Evolutionary conservation across 768 basidiomycete genomes (phyloP).

Genomic region (Tricholomella constricta): DNA sequence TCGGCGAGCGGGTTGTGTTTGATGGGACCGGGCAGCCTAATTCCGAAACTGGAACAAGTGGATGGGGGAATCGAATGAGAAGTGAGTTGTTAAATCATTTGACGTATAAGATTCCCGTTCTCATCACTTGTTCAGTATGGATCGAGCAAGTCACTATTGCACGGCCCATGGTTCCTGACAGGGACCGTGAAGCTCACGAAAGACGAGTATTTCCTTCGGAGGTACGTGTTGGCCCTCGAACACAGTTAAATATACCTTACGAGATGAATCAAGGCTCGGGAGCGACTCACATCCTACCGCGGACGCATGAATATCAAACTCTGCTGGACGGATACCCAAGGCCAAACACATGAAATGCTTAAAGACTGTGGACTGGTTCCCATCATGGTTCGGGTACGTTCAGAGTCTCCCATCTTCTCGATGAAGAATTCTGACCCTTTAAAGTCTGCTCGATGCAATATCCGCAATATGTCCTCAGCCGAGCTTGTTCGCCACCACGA

Average conservation of each 20-base stretch:
- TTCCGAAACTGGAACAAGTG: slow-evolving; percentile 51
- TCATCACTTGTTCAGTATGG: slow-evolving; percentile 63
- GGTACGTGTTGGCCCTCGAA: slow-evolving; percentile 42
- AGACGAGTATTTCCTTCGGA: slow-evolving; percentile 86
- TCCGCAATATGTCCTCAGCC: slow-evolving; percentile 81
- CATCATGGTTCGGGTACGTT: slow-evolving; percentile 92
- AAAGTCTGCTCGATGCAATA: slow-evolving; percentile 90
- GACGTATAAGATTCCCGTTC: neutral
- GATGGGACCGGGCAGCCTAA: slow-evolving; percentile 66
- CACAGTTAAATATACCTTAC: slow-evolving; percentile 11
- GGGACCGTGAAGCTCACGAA: slow-evolving; percentile 72
- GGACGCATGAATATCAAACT: slow-evolving; percentile 87
- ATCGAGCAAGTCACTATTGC: slow-evolving; percentile 85
- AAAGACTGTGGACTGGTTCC: slow-evolving; percentile 93
- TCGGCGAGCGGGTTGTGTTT: slow-evolving; percentile 91
- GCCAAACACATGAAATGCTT: slow-evolving; percentile 66
- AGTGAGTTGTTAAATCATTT: slow-evolving; percentile 53
- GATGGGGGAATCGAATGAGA: slow-evolving; percentile 84
- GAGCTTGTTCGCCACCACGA: slow-evolving; percentile 90
- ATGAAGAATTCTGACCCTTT: neutral
- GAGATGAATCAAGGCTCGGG: slow-evolving; percentile 69
- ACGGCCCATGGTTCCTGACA: slow-evolving; percentile 85
- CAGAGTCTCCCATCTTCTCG: neutral
- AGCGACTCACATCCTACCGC: slow-evolving; percentile 89
- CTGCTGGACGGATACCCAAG: slow-evolving; percentile 77